Base-by-base conservation (phyloP, 257 asterid species). In the Euphrasia confusa region DNA sequence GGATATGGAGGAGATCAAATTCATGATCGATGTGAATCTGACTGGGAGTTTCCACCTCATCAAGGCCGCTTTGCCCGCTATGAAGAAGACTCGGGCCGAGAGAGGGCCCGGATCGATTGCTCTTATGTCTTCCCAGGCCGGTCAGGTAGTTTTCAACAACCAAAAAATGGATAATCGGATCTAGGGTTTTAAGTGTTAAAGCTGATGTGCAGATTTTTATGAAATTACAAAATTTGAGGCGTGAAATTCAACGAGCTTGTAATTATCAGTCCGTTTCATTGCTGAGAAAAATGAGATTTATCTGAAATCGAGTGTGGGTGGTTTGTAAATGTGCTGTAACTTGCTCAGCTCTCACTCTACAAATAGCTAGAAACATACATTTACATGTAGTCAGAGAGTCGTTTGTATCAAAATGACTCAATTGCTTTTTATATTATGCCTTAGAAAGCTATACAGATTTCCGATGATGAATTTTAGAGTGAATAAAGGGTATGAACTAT, bases 61-160 rank as follows among this genome's bases (percentile, higher is more conserved):
- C 35, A 87, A 88, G 72, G 99, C 99, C 9, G 99, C 96, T 12
- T 69, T 93, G 84, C 95, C 95, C 14, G 79, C 71, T 18, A 93
- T 93, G 99, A 93, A 83, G 97, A 87, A 73, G 78, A 74, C 11
- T 18, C 77, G 97, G 61, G 72, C 63, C 39, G 87, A 65, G 42
- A 66, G 81, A 12, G 94, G 92, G 7, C 95, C 99, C 3, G 92
- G 78, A 4, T 89, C 95, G 2, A 87, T 93, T 37, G 94, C 96
- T 6, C 71, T 93, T 58, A 83, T 93, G 96, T 93, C 97, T 13
- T 89, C 97, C 12, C 99, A 93, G 80, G 97, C 96, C 4, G 99
- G 97, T 56, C 99, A 93, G 96, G 96, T 93, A 66, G 45, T 21
- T 21, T 21, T 21, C 40, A 33, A 5, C 5, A 21, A 58, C 35